Percentiles rank a stretch among this genome's conserved stretches.
phyloP scores from a whole-genome alignment of 2,329 filamentous ascomycete genomes.

The Clathrospora elynae region DNA sequence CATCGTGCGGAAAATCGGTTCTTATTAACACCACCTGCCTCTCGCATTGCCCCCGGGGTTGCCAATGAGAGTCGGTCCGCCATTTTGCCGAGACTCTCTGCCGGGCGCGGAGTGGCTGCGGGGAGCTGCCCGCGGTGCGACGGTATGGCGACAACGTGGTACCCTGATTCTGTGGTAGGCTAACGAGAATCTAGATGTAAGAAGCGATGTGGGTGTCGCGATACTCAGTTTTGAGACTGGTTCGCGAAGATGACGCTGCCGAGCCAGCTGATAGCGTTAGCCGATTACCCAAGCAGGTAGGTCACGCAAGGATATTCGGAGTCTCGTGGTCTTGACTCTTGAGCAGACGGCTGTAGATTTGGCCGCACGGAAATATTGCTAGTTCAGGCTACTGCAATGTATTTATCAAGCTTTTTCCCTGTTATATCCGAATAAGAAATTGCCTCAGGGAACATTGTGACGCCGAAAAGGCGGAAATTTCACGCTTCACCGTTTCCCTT shows the following conservation, averaged over 20 bases:
- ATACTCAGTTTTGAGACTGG: conserved; percentile 8
- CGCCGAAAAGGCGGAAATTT: no score
- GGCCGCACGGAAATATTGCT: background rate
- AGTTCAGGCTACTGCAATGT: background rate
- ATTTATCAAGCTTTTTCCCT: no score
- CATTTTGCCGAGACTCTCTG: conserved; percentile 15
- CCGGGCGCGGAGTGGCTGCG: conserved; percentile 7
- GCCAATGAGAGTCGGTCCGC: conserved; percentile 13
- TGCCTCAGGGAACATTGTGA: no score
- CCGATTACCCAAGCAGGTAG: conserved; percentile 4
- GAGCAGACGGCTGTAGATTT: no score
- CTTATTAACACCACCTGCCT: conserved; percentile 10
- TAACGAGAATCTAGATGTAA: no score
- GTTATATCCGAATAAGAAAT: no score
- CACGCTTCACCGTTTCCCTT: no score
- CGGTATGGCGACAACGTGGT: no score
- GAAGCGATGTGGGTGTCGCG: background rate
- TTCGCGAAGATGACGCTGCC: conserved; percentile 11
- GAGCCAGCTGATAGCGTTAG: conserved; percentile 6
- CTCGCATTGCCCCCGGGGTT: conserved; percentile 4
- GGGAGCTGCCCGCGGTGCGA: conserved; percentile 7
- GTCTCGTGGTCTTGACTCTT: background rate
- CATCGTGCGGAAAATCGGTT: conserved; percentile 20
- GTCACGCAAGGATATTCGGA: conserved; percentile 1
- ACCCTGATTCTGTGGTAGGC: no score